A percentile compares a stretch with the other conserved stretches of the same genome.
Evolutionary conservation across 306 rosid species (phyloP).

Genomic region (Malus fusca): DNA sequence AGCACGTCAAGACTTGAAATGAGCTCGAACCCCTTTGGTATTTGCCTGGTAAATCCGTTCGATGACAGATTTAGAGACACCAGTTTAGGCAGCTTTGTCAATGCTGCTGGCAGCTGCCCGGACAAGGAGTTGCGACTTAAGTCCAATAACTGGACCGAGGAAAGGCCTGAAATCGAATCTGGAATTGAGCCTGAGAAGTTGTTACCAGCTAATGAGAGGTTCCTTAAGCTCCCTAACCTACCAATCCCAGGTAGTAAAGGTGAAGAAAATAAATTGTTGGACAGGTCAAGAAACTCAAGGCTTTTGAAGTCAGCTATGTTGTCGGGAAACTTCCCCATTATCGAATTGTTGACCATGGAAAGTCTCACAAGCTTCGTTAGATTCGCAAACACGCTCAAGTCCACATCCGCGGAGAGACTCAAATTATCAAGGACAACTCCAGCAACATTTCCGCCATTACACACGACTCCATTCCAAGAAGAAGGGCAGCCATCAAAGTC

Average conservation of each 20-base stretch:
- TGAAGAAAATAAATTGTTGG: conserved; percentile 71
- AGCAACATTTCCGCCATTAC: conserved; percentile 90
- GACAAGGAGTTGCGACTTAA: conserved; percentile 72
- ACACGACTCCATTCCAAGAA: conserved; percentile 91
- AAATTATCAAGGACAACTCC: conserved; percentile 82
- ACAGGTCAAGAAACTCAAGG: conserved; percentile 73
- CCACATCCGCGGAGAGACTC: conserved; percentile 74
- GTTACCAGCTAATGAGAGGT: conserved; percentile 75
- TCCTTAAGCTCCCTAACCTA: conserved; percentile 47
- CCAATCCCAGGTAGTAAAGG: conserved; percentile 58
- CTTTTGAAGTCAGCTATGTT: conserved; percentile 58
- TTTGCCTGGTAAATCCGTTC: conserved; percentile 56
- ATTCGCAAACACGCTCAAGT: conserved; percentile 65
- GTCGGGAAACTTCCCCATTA: conserved; percentile 58
- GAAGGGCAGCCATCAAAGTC: conserved; percentile 96
- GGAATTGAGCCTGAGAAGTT: conserved; percentile 84
- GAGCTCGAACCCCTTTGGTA: conserved; percentile 74
- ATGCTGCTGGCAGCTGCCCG: conserved; percentile 51
- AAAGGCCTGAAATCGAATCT: conserved; percentile 49
- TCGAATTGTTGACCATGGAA: conserved; percentile 76
- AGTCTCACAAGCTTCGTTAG: conserved; percentile 78
- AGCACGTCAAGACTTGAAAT: conserved; percentile 58
- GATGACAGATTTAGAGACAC: conserved; percentile 65
- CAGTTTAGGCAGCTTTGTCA: conserved; percentile 48
- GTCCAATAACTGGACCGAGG: conserved; percentile 72